A percentile compares a stretch with the other conserved stretches of the same genome.
phyloP scores from a whole-genome alignment of 768 basidiomycete species.

The Mycena crocata region DNA sequence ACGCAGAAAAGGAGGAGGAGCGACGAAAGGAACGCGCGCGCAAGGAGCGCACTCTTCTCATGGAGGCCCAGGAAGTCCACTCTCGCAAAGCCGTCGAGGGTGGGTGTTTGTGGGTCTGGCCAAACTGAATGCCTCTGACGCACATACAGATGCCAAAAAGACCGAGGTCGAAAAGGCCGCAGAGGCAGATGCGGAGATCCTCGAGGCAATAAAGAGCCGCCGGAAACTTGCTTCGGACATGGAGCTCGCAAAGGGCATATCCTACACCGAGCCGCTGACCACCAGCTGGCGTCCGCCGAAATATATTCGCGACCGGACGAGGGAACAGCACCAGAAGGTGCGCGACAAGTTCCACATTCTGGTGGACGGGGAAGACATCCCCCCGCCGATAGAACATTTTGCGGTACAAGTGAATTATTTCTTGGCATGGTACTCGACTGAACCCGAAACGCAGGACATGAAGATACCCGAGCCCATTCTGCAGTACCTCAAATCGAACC shows the following conservation, averaged over 20 bases:
- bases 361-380: constrained; percentile 93
- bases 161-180: constrained; percentile 86
- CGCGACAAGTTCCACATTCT: constrained; percentile 95
- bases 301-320: constrained; percentile 78
- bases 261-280: constrained; percentile 87
- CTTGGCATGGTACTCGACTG: constrained; percentile 10
- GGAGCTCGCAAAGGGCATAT: constrained; percentile 93
- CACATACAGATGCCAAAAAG: constrained; percentile 79
- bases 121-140: constrained; percentile 6
- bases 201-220: constrained; percentile 91
- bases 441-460: constrained; percentile 79
- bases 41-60: constrained; percentile 86
- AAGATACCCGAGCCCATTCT: constrained; percentile 93
- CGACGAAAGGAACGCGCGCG: constrained; percentile 76
- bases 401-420: constrained; percentile 54
- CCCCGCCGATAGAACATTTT: constrained; percentile 93
- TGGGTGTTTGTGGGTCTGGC: constrained; percentile 43
- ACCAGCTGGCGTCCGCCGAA: constrained; percentile 91
- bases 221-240: constrained; percentile 92
- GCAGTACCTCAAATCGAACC: constrained; percentile 84
- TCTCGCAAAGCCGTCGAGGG: constrained; percentile 84
- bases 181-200: constrained; percentile 90
- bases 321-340: constrained; percentile 77
- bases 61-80: constrained; percentile 97
- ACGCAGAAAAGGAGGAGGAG: constrained; percentile 86